Base-by-base conservation (phyloP, 495 filamentous ascomycete genomes). In the Penicillium mononematosum region DNA sequence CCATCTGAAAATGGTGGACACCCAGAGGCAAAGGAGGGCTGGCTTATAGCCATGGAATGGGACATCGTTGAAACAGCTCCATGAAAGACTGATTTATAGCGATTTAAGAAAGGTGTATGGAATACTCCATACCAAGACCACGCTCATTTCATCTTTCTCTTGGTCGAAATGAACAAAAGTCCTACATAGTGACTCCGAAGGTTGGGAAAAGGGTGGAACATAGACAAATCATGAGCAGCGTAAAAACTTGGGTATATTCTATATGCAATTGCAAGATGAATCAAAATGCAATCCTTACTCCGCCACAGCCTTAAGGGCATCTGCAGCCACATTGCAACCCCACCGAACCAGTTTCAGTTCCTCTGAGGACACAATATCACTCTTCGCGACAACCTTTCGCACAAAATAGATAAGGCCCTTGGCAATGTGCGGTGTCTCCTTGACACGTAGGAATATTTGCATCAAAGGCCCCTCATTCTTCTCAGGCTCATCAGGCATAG, bases 331-430 rank as follows among this genome's bases (percentile, higher is more conserved):
- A 60, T 80, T 80, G 73, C 88, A 93, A 9, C 83, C 88, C 84
- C 86, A 89, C 69, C 76, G 83, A 16, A 96, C 78, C 36, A 76
- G 20, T 46, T 73, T 75, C 12, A 70, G 73, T 56, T 82, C 83
- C 58, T 80, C 85, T 56, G 89, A 82, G 39, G 76, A 82, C 10
- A 84, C 83, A 62, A 96, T 76, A 62, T 92, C 86, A 0, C 85
- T 87, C 64, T 85, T 90, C 22, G 83, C 78, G 5, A 96, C 84
- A 22, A 88, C 82, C 69, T 87, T 92, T 64, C 81, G 83, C 25
- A 96, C 55, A 67, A 97, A 95, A 65, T 83, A 92, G 43, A 87
- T 87, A 55, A 96, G 61, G 3, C 89, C 88, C 58, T 80, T 81
- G 1, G 82, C 84, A 50, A 96, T 75, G 44, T 85, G 79, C 1